These are phyloP conservation scores for Torulaspora pretoriensis DNA, from an alignment of 1,139 yeast species.

Conservation along the genomic window DNA sequence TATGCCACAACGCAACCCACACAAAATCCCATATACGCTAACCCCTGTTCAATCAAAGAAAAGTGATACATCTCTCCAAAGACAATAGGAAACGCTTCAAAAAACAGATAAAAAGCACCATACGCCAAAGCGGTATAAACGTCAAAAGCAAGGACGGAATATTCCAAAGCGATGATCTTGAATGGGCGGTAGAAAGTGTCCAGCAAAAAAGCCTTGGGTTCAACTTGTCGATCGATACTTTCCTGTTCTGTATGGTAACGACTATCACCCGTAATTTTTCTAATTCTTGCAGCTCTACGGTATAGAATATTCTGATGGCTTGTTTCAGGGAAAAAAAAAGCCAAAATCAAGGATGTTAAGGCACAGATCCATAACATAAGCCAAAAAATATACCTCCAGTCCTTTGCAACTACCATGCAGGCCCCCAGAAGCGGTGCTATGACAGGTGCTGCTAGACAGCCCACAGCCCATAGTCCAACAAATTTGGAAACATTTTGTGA, in stretches of 20 bases:
- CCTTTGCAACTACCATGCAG: conserved; percentile 43
- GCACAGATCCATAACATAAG: conserved; percentile 40
- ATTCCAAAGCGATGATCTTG: conserved; percentile 43
- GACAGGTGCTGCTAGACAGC: conserved; percentile 55
- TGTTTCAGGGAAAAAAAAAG: conserved; percentile 48
- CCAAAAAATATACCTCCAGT: conserved; percentile 48
- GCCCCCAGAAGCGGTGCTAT: conserved; percentile 60
- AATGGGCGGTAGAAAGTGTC: conserved; percentile 51
- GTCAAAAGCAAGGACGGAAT: conserved; percentile 46
- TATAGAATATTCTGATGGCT: conserved; percentile 44
- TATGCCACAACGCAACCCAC: conserved; percentile 42
- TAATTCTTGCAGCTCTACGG: conserved; percentile 45
- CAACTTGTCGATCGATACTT: conserved; percentile 34
- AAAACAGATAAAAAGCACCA: conserved; percentile 52
- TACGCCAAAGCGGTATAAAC: conserved; percentile 51
- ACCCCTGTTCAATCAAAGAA: conserved; percentile 47
- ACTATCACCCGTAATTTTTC: conserved; percentile 44
- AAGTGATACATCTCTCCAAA: conserved; percentile 44
- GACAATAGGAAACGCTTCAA: conserved; percentile 58
- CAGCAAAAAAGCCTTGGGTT: conserved; percentile 33
- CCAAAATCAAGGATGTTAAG: conserved; percentile 38
- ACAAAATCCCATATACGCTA: conserved; percentile 43
- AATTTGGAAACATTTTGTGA: conserved; percentile 43
- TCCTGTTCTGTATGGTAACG: conserved; percentile 38
- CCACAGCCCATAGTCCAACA: conserved; percentile 47